These are phyloP conservation scores for Tulasnella sp. DNA, from an alignment of 768 basidiomycete species.

Conservation along the genomic window DNA sequence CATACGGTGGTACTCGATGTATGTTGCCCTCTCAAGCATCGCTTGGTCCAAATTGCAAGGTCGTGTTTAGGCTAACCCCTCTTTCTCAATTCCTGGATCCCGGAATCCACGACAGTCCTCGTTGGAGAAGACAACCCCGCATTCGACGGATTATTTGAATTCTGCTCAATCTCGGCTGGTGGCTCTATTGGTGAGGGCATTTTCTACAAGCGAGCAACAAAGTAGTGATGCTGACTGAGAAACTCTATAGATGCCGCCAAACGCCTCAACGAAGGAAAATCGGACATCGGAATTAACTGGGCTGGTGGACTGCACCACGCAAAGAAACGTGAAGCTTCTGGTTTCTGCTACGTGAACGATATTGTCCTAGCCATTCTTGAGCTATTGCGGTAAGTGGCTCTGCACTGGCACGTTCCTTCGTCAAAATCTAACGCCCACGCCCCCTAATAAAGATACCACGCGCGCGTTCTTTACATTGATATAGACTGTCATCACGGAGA, in stretches of 20 bases:
- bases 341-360: slow-evolving; percentile 99
- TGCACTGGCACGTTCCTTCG: not conserved
- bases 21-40: slow-evolving; percentile 42
- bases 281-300: slow-evolving; percentile 93
- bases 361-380: slow-evolving; percentile 95
- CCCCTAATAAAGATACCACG: slow-evolving; percentile 81
- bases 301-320: slow-evolving; percentile 98
- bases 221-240: not conserved
- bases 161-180: slow-evolving; percentile 94
- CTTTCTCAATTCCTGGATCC: not conserved
- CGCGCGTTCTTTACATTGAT: slow-evolving; percentile 94
- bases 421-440: slow-evolving; percentile 58
- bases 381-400: slow-evolving; percentile 68
- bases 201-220: not conserved
- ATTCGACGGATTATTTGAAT: slow-evolving; percentile 96
- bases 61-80: not conserved
- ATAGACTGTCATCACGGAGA: slow-evolving; percentile 99
- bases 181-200: slow-evolving; percentile 78
- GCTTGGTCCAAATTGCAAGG: slow-evolving; percentile 26
- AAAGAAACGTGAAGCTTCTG: slow-evolving; percentile 97
- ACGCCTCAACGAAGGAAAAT: slow-evolving; percentile 72
- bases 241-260: slow-evolving; percentile 68
- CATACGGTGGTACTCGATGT: slow-evolving; percentile 86
- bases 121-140: slow-evolving; percentile 95
- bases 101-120: slow-evolving; percentile 46